Conservation (phyloP, 306 rosid species). For the Crotalaria pallida region DNA sequence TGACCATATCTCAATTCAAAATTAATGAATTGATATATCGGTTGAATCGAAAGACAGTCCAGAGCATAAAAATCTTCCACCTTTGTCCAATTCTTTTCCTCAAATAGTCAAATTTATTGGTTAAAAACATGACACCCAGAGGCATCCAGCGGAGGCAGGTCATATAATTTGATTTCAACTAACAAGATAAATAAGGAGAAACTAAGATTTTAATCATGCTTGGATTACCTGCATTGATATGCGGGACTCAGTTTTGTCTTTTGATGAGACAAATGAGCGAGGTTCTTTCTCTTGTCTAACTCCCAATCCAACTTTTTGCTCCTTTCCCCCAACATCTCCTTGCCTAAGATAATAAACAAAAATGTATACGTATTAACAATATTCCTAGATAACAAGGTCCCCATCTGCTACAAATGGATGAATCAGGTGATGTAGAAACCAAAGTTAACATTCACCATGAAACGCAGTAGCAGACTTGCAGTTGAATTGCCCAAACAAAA, state of each 20-base stretch:
- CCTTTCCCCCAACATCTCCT: constrained; percentile 39
- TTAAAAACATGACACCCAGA: not conserved
- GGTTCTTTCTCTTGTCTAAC: constrained; percentile 46
- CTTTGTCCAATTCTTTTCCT: not conserved
- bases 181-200: not conserved
- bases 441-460: not conserved
- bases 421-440: not conserved
- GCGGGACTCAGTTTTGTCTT: constrained; percentile 30
- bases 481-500: not conserved
- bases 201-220: not conserved
- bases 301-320: constrained; percentile 37
- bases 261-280: constrained; percentile 22
- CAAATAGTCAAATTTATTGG: not conserved
- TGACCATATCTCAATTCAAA: not conserved
- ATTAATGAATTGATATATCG: not conserved
- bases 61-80: not conserved
- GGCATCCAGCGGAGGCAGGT: not conserved
- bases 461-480: not conserved
- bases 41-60: not conserved
- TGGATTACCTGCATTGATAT: constrained; percentile 43
- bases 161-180: not conserved
- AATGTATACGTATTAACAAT: not conserved
- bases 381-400: constrained; percentile 5
- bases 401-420: constrained; percentile 1
- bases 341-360: constrained; percentile 42